Conservation (phyloP, 2,329 filamentous ascomycete species). For the Aspergillus sp. region DNA sequence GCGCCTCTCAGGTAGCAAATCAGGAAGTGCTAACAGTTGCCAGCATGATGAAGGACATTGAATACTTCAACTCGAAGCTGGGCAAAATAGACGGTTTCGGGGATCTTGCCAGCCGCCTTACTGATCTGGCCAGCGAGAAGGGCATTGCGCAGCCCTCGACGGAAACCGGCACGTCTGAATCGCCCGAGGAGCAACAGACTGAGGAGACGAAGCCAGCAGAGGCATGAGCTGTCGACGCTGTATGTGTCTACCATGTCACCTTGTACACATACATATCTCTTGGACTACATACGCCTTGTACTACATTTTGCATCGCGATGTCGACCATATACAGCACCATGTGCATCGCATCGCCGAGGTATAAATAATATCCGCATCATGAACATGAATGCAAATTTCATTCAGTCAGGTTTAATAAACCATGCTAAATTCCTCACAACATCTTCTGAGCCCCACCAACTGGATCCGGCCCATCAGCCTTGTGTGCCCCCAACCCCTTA, state of each 20-base stretch:
- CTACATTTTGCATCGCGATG: too few relatives aligned
- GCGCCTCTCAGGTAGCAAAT: slow-evolving; percentile 14
- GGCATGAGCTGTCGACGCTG: not conserved
- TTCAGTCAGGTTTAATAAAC: too few relatives aligned
- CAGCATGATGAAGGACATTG: slow-evolving; percentile 68
- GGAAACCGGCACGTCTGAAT: not conserved
- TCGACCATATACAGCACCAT: not conserved
- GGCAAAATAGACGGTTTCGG: slow-evolving; percentile 70
- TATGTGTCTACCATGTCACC: not conserved
- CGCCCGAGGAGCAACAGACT: not conserved
- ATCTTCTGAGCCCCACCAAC: too few relatives aligned
- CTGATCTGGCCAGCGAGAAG: slow-evolving; percentile 40
- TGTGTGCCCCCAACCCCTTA: not conserved
- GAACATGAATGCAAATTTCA: too few relatives aligned
- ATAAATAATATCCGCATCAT: not conserved
- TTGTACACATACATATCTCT: not conserved
- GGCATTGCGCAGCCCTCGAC: slow-evolving; percentile 13
- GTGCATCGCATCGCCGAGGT: not conserved
- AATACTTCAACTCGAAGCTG: slow-evolving; percentile 61
- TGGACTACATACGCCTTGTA: not conserved
- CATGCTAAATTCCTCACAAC: too few relatives aligned
- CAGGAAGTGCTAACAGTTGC: slow-evolving; percentile 7
- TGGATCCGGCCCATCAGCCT: not conserved
- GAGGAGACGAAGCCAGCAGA: not conserved
- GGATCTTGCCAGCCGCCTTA: slow-evolving; percentile 60